Conservation (phyloP, 2,329 filamentous ascomycete species). For the Fusarium compactum region DNA sequence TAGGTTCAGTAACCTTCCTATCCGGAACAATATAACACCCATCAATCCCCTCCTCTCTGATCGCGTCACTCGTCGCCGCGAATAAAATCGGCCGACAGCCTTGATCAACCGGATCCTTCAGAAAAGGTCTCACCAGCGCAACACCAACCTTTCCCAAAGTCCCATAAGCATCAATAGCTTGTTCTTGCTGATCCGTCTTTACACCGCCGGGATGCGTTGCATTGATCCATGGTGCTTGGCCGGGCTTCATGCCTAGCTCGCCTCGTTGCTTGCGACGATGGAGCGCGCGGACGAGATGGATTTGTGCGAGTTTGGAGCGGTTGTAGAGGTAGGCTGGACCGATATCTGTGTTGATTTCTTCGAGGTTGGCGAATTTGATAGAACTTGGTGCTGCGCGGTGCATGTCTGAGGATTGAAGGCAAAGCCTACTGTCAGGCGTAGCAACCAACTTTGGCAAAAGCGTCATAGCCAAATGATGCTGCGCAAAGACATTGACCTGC, state of each 20-base stretch:
- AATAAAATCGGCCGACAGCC: constrained; percentile 17
- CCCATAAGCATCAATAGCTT: constrained; percentile 9
- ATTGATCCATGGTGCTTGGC: constrained; percentile 10
- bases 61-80: constrained; percentile 5
- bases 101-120: constrained; percentile 12
- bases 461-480: constrained; percentile 20
- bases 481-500: constrained; percentile 20
- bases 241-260: constrained; percentile 5
- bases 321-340: constrained; percentile 7
- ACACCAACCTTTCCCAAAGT: constrained; percentile 12
- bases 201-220: constrained; percentile 18
- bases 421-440: constrained; percentile 7
- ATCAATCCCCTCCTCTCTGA: constrained; percentile 6
- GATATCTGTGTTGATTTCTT: constrained; percentile 10
- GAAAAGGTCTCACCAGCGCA: not conserved
- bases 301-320: constrained; percentile 2
- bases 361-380: not conserved
- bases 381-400: not conserved
- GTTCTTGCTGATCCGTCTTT: constrained; percentile 10
- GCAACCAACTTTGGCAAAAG: constrained; percentile 10
- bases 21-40: constrained; percentile 7
- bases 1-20: constrained; percentile 4
- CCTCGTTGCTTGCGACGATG: constrained; percentile 4
- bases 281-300: not conserved
- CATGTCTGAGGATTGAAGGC: constrained; percentile 2